Evolutionary conservation across 768 basidiomycete genomes (phyloP), one percentile per base, ranked within the genome.

Genomic region (Tulasnella calospora): DNA sequence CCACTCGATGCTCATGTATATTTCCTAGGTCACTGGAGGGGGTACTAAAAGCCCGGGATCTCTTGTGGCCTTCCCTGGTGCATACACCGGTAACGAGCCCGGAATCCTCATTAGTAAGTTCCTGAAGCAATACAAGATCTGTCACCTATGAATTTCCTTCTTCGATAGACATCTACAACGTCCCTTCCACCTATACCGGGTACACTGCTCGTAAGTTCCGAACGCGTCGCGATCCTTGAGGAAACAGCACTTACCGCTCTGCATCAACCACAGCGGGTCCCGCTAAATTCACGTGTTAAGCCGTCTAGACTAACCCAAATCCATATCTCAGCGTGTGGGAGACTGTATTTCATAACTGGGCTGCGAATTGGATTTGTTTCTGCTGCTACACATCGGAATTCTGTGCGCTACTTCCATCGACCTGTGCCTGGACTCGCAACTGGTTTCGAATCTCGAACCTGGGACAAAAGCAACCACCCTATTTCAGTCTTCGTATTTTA

Each of bases 71-170:
- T 38, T 81, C 77, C 81, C 81, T 71, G 81, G 40, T 74, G 73
- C 44, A 67, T 81, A 81, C 67, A 79, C 76, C 21, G 81, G 80
- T n/a, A 55, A 79, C 80, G 81, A 81, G 67, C 81, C 81, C 27
- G 81, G 81, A 17, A 81, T 79, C 44, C 79, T 81, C 33, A 78
- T 81, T 57, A 81, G 81, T 81, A 51, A 41, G 76, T 80, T 1
- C 6, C 13, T 30, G 35, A 27, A 67, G 30, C 84, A 85, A 85
- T 73, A 85, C 3, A 3, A 30, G 3, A 12, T 12, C 21, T 12
- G 17, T 7, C 8, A 55, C 10, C 6, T 33, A 38, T 76, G 55
- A 76, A 30, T 21, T 38, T 27, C 8, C 27, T 3, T n/a, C 21
- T 21, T 9, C 13, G n/a, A 23, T 27, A 76, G 75, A 76, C 41